These are phyloP conservation scores for Aspergillus sp. DNA, from an alignment of 2,329 filamentous ascomycete genomes.

Conservation along the genomic window DNA sequence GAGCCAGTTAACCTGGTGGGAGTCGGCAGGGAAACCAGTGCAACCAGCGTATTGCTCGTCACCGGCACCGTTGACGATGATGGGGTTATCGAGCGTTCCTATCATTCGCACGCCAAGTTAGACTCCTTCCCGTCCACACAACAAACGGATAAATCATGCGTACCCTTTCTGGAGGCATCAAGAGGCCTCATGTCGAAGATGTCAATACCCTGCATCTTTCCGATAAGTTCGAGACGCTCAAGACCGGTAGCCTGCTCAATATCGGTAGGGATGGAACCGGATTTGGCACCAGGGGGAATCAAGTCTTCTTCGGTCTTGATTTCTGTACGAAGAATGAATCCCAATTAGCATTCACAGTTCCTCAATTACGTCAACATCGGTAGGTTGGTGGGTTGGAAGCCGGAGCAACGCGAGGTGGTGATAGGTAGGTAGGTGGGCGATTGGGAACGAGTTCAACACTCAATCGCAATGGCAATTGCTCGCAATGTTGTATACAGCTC, in stretches of 20 bases:
- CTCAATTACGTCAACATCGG: neutral
- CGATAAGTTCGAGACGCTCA: constrained; percentile 96
- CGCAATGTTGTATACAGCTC: neutral
- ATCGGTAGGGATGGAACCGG: constrained; percentile 87
- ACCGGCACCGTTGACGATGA: constrained; percentile 84
- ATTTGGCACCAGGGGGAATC: constrained; percentile 73
- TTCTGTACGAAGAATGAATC: constrained; percentile 57
- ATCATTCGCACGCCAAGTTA: neutral
- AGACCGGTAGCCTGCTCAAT: constrained; percentile 95
- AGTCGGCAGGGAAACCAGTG: constrained; percentile 91
- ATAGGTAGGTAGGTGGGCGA: neutral
- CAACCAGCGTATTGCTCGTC: constrained; percentile 97
- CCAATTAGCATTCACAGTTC: constrained; percentile 9
- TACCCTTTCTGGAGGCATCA: constrained; percentile 84
- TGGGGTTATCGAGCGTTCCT: constrained; percentile 89
- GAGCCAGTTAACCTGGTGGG: constrained; percentile 87
- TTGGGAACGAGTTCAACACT: neutral
- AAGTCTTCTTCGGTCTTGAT: constrained; percentile 82
- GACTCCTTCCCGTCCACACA: neutral
- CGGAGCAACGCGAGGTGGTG: constrained; percentile 2
- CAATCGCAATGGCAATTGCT: constrained; percentile 7
- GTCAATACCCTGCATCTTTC: constrained; percentile 98
- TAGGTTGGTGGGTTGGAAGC: neutral
- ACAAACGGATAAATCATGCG: constrained; percentile 22
- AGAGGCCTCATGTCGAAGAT: constrained; percentile 98